phyloP scores from a whole-genome alignment of 345 rosid genomes.

The Noccaea caerulescens region DNA sequence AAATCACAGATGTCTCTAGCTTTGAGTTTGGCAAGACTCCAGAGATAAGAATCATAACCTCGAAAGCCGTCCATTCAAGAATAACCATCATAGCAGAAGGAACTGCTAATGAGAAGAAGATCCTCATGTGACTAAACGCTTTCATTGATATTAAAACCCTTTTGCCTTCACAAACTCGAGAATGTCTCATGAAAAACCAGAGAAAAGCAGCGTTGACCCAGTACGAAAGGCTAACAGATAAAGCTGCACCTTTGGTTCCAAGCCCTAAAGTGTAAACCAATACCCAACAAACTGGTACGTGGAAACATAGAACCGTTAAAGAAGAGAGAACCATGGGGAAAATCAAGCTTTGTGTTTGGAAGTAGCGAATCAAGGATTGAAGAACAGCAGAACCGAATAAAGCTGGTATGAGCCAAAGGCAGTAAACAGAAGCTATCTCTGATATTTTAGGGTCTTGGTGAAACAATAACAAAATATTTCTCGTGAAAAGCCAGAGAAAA shows the following conservation, averaged over 20 bases:
- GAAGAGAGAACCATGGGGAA: slow-evolving; percentile 45
- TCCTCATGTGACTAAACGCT: slow-evolving; percentile 37
- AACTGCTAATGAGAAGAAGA: slow-evolving; percentile 42
- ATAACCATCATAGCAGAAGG: slow-evolving; percentile 61
- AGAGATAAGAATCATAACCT: slow-evolving; percentile 51
- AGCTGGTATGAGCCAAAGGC: slow-evolving; percentile 51
- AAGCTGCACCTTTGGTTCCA: slow-evolving; percentile 44
- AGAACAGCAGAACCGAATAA: slow-evolving; percentile 50
- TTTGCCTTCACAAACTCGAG: slow-evolving; percentile 17
- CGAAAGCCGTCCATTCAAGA: slow-evolving; percentile 64
- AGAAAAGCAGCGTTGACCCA: slow-evolving; percentile 54
- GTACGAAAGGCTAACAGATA: slow-evolving; percentile 36
- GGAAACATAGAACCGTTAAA: slow-evolving; percentile 47
- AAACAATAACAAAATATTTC: slow-evolving; percentile 39
- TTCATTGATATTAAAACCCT: background rate
- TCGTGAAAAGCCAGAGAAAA: slow-evolving; percentile 52
- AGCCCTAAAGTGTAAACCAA: slow-evolving; percentile 16
- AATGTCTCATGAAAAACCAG: slow-evolving; percentile 39
- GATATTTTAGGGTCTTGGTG: slow-evolving; percentile 56
- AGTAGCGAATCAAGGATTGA: slow-evolving; percentile 47
- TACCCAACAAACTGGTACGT: slow-evolving; percentile 46
- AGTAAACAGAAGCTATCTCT: slow-evolving; percentile 46
- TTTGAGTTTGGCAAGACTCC: slow-evolving; percentile 59
- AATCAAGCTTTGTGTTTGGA: slow-evolving; percentile 51
- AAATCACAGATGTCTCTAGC: slow-evolving; percentile 62